A percentile compares a stretch with the other conserved stretches of the same genome.
Evolutionary conservation across 2,329 filamentous ascomycete genomes (phyloP).

Genomic region (Fusarium pseudonygamai): DNA sequence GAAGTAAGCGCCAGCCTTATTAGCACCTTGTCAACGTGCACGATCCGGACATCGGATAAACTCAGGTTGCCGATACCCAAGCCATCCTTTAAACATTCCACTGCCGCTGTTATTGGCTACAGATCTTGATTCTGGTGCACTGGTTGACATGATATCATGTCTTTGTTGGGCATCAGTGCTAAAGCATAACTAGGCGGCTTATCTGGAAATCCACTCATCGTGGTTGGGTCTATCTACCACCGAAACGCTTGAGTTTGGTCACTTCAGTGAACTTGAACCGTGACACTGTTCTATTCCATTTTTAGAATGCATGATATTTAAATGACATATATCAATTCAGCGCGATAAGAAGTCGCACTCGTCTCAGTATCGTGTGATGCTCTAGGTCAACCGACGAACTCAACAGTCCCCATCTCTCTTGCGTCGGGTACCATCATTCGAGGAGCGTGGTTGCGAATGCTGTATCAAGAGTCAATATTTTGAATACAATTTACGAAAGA

Average conservation of each 20-base stretch:
- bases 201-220: not conserved
- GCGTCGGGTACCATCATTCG: not conserved
- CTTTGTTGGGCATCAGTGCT: not conserved
- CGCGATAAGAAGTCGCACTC: not conserved
- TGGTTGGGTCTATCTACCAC: not conserved
- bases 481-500: accelerated
- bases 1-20: not conserved
- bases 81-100: accelerated
- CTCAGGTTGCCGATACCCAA: not conserved
- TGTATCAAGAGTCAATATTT: not conserved
- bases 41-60: not conserved
- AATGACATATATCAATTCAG: too few relatives aligned
- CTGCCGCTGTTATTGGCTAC: not conserved
- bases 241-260: too few relatives aligned
- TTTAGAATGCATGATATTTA: too few relatives aligned
- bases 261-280: too few relatives aligned
- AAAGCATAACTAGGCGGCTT: not conserved
- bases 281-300: not conserved
- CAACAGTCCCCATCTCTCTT: not conserved
- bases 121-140: not conserved
- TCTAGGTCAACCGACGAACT: not conserved
- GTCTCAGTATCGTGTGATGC: too few relatives aligned
- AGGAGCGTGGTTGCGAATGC: accelerated
- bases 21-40: not conserved
- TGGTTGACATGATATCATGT: not conserved